These are phyloP conservation scores for Ceratorhiza oryzae-sativae DNA, from an alignment of 1,284 basidiomycete species.

Conservation along the genomic window DNA sequence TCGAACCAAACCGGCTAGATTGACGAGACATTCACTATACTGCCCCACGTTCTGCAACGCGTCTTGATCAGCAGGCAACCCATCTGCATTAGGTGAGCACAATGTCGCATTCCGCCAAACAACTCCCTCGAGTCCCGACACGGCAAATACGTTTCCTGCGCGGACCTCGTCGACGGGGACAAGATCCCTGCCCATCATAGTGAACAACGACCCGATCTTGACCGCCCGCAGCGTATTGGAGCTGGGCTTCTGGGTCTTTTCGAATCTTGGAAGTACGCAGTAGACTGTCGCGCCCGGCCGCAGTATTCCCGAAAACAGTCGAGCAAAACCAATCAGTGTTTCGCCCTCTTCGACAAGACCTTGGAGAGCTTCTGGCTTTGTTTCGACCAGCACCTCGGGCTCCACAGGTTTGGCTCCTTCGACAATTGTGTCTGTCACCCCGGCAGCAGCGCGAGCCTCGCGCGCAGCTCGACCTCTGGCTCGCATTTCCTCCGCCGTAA, in stretches of 20 bases:
- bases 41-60: constrained; percentile 40
- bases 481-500: constrained; percentile 90
- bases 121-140: constrained; percentile 88
- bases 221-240: constrained; percentile 53
- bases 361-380: constrained; percentile 38
- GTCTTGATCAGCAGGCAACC: constrained; percentile 53
- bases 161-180: constrained; percentile 81
- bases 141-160: constrained; percentile 97
- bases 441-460: constrained; percentile 55
- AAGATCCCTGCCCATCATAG: constrained; percentile 98
- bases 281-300: constrained; percentile 69
- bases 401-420: constrained; percentile 35
- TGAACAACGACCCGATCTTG: constrained; percentile 70
- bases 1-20: constrained; percentile 80
- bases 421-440: constrained; percentile 46
- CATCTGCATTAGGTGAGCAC: constrained; percentile 66
- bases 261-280: constrained; percentile 71
- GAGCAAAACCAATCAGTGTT: constrained; percentile 87
- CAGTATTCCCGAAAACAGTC: constrained; percentile 91
- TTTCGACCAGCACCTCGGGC: constrained; percentile 4
- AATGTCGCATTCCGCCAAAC: constrained; percentile 93
- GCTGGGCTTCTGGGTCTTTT: constrained; percentile 71
- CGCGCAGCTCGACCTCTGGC: constrained; percentile 69
- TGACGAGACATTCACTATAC: constrained; percentile 67
- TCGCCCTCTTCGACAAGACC: constrained; percentile 57